Conservation (phyloP, 208 protist genomes). For the Trypanosoma avium region DNA sequence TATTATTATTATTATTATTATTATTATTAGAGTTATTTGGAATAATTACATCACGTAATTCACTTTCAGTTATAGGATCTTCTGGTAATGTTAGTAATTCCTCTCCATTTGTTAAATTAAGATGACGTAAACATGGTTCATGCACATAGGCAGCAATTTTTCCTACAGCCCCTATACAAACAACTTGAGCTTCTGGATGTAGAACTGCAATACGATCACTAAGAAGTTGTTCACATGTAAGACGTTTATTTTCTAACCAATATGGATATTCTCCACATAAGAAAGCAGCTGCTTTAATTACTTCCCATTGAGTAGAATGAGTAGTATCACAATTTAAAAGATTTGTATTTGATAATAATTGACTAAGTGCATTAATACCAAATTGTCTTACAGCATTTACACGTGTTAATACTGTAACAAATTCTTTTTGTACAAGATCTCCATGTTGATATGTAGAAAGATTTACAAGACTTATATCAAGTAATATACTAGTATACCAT, state of each 20-base stretch:
- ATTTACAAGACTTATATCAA: constrained; percentile 83
- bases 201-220: constrained; percentile 35
- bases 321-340: constrained; percentile 43
- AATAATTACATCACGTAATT: constrained; percentile 26
- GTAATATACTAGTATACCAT: constrained; percentile 96
- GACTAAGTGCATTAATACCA: constrained; percentile 62
- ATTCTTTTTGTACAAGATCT: constrained; percentile 82
- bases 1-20: no score
- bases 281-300: constrained; percentile 92
- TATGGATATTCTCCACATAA: constrained; percentile 93
- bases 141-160: constrained; percentile 88
- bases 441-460: constrained; percentile 76
- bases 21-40: neutral
- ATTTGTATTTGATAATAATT: constrained; percentile 46
- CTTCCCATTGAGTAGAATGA: constrained; percentile 64
- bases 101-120: constrained; percentile 55
- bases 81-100: constrained; percentile 33
- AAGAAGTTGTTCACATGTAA: constrained; percentile 50
- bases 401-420: constrained; percentile 94
- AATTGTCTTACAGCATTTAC: constrained; percentile 89
- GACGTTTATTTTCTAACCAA: constrained; percentile 59
- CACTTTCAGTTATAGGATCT: constrained; percentile 28
- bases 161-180: constrained; percentile 81
- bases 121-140: constrained; percentile 49
- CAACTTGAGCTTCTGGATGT: constrained; percentile 79